Evolutionary conservation across 345 rosid species (phyloP).

Genomic region (Syzygium oleosum): DNA sequence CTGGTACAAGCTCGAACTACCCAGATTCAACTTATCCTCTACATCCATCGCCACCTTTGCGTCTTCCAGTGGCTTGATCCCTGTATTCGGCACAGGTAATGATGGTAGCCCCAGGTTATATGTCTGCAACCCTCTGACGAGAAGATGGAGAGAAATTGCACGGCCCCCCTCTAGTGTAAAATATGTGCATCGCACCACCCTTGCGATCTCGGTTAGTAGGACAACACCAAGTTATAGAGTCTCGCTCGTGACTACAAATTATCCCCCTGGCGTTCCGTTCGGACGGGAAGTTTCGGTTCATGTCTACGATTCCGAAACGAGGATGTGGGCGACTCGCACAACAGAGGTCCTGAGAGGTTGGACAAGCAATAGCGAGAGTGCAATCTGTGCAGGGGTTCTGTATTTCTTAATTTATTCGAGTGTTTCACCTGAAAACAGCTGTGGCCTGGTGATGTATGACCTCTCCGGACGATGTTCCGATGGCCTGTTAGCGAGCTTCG

Average conservation of each 20-base stretch:
- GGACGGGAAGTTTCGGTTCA: constrained; percentile 63
- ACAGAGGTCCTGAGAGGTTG: constrained; percentile 61
- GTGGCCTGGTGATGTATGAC: constrained; percentile 43
- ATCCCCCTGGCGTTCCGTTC: constrained; percentile 46
- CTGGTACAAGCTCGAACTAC: constrained; percentile 67
- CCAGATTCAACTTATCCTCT: constrained; percentile 45
- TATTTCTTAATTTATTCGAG: constrained; percentile 43
- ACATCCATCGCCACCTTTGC: constrained; percentile 27
- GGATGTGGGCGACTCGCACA: constrained; percentile 45
- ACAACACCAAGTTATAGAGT: constrained; percentile 30
- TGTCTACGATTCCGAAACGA: constrained; percentile 51
- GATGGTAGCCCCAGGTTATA: constrained; percentile 38
- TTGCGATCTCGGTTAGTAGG: constrained; percentile 50
- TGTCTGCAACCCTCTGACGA: constrained; percentile 67
- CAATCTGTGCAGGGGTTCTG: constrained; percentile 50
- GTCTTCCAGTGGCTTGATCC: constrained; percentile 78
- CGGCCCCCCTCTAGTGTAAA: constrained; percentile 43
- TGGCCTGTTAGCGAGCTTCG: constrained; percentile 29
- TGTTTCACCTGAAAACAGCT: constrained; percentile 40
- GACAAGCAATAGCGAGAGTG: constrained; percentile 79
- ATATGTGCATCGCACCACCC: constrained; percentile 47
- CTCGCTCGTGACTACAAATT: constrained; percentile 71
- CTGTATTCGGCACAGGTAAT: constrained; percentile 57
- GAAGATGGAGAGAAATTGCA: constrained; percentile 30
- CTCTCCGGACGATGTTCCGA: constrained; percentile 25